Conservation (phyloP, 1,284 basidiomycete species). For the Mycena sp. region DNA sequence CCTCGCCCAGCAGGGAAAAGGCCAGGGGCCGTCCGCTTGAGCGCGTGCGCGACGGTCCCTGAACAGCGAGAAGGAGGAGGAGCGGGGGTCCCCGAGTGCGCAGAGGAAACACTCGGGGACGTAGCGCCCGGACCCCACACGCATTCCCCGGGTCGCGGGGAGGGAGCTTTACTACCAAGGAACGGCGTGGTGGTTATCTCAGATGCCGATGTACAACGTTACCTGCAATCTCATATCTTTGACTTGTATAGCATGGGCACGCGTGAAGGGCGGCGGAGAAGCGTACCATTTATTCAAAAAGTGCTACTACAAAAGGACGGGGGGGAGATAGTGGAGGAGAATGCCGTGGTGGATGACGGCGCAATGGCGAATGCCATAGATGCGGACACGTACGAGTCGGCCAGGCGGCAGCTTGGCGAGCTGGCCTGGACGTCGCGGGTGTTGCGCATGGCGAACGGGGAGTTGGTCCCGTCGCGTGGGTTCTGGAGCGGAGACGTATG, state of each 20-base stretch:
- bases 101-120: neutral
- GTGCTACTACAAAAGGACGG: neutral
- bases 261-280: neutral
- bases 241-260: conserved; percentile 5
- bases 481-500: too few species aligned
- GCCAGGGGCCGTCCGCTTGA: neutral
- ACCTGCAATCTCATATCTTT: neutral
- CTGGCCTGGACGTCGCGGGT: neutral
- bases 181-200: neutral
- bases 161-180: neutral
- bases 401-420: too few species aligned
- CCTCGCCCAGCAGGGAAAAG: neutral
- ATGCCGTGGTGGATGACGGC: neutral
- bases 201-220: neutral
- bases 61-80: neutral
- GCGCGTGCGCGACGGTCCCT: neutral
- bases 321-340: neutral
- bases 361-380: conserved; percentile 3
- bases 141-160: too few species aligned
- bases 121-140: neutral
- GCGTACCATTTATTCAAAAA: neutral
- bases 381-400: neutral
- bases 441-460: conserved; percentile 9
- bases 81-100: neutral
- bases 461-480: neutral